Evolutionary conservation across 164 flowering plant genomes (phyloP), one percentile per base, ranked within the genome.

Genomic region (Aristolochia fimbriata): DNA sequence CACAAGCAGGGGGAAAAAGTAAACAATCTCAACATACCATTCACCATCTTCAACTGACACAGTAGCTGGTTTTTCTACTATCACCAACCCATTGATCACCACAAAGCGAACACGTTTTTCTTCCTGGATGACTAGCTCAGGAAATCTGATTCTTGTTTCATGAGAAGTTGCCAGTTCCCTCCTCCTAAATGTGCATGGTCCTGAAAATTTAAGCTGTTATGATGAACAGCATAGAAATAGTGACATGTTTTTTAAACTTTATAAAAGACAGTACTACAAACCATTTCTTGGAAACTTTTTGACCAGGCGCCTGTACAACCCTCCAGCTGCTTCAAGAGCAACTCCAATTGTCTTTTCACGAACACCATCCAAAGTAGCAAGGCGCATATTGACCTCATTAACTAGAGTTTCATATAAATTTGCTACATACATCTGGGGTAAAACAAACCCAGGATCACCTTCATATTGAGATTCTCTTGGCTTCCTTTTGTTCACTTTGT

Each of bases 271-370:
- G 27, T 24, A 59, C 0, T 19, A 25, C 37, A 62, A 74, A 90
- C 99, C 99, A 84, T 81, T 85, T 51, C 79, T 83, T 8, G 99
- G 99, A 71, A 85, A 94, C 62, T 83, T 91, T 69, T 85, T 85
- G 8, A 96, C 83, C 45, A 91, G 85, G 73, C 72, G 83, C 79
- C 97, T 80, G 53, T 94, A 91, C 80, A 91, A 75, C 51, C 99
- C 99, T 69, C 99, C 99, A 72, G 99, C 89, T 47, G 96, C 97
- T 76, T 94, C 99, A 72, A 94, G 97, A 43, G 99, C 96, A 31
- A 94, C 91, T 17, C 97, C 96, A 62, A 94, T 85, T 51, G 87
- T 85, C 83, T 94, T 94, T 56, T 88, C 99, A 63, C 95, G 93
- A 66, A 79, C 67, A 55, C 93, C 91, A 74, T 70, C 78, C 69